These are phyloP conservation scores for Metschnikowia lunata DNA, from an alignment of 805 yeast genomes.

Conservation along the genomic window DNA sequence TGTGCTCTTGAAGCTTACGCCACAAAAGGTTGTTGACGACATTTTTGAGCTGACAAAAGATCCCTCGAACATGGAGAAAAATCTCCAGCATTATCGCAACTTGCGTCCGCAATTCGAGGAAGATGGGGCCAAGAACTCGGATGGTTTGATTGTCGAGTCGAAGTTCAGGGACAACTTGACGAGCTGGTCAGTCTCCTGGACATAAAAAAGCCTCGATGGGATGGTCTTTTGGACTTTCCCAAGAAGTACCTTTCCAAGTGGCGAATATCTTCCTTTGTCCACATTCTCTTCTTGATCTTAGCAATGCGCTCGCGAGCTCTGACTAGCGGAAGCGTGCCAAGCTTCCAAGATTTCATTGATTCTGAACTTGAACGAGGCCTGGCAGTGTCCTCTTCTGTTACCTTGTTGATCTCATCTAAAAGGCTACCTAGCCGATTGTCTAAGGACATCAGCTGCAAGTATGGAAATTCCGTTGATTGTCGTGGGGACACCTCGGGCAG, in stretches of 20 bases:
- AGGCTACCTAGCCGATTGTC: conserved; percentile 7
- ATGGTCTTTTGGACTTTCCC: background rate
- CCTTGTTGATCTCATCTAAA: conserved; percentile 8
- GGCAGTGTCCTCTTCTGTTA: background rate
- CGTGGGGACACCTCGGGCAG: conserved; percentile 2
- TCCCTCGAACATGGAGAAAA: conserved; percentile 14
- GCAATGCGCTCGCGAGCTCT: conserved; percentile 10
- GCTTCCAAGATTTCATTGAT: background rate
- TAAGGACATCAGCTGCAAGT: background rate
- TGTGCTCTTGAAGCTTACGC: conserved; percentile 49
- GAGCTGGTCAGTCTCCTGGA: conserved; percentile 30
- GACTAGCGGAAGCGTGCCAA: conserved; percentile 10
- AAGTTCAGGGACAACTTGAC: conserved; percentile 33
- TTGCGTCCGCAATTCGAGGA: conserved; percentile 20
- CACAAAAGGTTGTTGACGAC: conserved; percentile 70
- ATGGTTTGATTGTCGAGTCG: conserved; percentile 42
- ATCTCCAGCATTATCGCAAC: conserved; percentile 18
- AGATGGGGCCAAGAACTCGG: conserved; percentile 22
- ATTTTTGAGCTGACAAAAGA: conserved; percentile 47
- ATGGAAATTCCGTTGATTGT: conserved; percentile 2
- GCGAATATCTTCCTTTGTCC: conserved; percentile 8
- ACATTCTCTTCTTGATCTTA: conserved; percentile 8
- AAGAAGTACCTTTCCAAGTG: conserved; percentile 7
- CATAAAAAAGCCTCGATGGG: conserved; percentile 4
- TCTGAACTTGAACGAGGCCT: background rate